Conservation (phyloP, 805 yeast genomes). For the Wickerhamiella australiensis region DNA sequence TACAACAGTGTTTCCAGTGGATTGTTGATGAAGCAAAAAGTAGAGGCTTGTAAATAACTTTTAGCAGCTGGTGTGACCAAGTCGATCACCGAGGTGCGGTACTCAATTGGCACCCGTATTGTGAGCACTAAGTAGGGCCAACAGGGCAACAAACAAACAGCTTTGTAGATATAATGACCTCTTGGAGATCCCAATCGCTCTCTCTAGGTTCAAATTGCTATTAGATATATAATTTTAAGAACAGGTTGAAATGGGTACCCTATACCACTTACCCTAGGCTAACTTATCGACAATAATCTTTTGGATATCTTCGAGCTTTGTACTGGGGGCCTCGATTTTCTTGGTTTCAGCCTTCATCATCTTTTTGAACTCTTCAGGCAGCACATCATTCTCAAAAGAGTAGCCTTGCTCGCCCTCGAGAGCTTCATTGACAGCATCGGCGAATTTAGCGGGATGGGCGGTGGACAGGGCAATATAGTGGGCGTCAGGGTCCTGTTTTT, state of each 20-base stretch:
- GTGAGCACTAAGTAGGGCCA: no score
- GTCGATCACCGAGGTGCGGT: no score
- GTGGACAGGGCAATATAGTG: slow-evolving; percentile 69
- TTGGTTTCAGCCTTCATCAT: slow-evolving; percentile 63
- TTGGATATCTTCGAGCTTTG: slow-evolving; percentile 41
- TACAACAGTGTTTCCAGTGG: slow-evolving; percentile 35
- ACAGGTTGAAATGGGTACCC: no score
- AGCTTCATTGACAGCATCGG: slow-evolving; percentile 86
- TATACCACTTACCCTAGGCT: no score
- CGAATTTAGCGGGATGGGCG: slow-evolving; percentile 98
- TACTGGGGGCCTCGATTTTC: slow-evolving; percentile 40
- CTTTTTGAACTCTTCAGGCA: slow-evolving; percentile 75
- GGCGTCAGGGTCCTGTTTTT: slow-evolving; percentile 32
- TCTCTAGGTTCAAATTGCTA: no score
- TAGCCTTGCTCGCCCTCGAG: slow-evolving; percentile 54
- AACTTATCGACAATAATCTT: slow-evolving; percentile 62
- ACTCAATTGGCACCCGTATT: no score
- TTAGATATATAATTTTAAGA: no score
- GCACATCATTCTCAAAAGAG: slow-evolving; percentile 75
- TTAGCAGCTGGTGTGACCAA: neutral
- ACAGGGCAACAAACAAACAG: no score
- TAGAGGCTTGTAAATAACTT: neutral
- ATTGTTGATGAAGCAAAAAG: slow-evolving; percentile 31
- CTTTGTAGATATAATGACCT: no score
- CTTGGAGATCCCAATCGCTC: no score